Evolutionary conservation across 2,329 filamentous ascomycete species (phyloP).

Genomic region (Elsinoe perseae): DNA sequence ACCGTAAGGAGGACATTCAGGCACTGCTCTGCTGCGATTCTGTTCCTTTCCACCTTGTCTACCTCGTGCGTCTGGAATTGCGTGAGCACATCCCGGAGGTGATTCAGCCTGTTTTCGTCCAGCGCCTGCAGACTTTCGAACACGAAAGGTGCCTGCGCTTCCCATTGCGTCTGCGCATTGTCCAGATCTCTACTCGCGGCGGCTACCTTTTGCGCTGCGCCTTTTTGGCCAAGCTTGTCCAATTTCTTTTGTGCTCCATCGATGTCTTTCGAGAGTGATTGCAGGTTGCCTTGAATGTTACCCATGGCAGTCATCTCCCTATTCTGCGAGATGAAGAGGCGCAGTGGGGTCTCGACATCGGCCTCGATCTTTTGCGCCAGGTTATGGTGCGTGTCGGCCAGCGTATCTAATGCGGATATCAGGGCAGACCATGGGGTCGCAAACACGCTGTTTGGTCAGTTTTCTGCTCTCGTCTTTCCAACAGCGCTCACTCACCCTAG

Average conservation of each 20-base stretch:
- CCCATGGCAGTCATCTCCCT: slow-evolving; percentile 71
- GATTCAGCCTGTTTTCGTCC: slow-evolving; percentile 82
- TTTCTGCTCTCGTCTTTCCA: background rate
- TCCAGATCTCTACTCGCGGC: slow-evolving; percentile 66
- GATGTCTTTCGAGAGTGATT: slow-evolving; percentile 73
- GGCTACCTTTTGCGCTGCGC: slow-evolving; percentile 70
- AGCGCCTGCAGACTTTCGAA: slow-evolving; percentile 87
- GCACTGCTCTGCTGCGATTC: slow-evolving; percentile 67
- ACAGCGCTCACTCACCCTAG: slow-evolving; percentile 61
- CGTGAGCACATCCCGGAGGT: slow-evolving; percentile 82
- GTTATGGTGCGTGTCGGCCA: slow-evolving; percentile 74
- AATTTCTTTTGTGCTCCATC: slow-evolving; percentile 75
- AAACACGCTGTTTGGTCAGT: slow-evolving; percentile 60
- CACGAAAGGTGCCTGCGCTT: slow-evolving; percentile 87
- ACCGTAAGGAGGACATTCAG: slow-evolving; percentile 78
- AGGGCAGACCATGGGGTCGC: slow-evolving; percentile 85
- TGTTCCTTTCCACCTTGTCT: slow-evolving; percentile 71
- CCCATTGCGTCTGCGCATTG: slow-evolving; percentile 76
- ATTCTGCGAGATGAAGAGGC: slow-evolving; percentile 63
- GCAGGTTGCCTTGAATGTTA: slow-evolving; percentile 73
- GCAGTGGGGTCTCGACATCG: slow-evolving; percentile 78
- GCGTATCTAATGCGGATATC: slow-evolving; percentile 65
- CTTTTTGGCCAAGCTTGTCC: slow-evolving; percentile 77
- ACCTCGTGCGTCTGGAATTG: slow-evolving; percentile 89
- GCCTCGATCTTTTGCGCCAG: slow-evolving; percentile 76